Base-by-base conservation (phyloP, 2,329 filamentous ascomycete genomes). In the Aureobasidium musti region DNA sequence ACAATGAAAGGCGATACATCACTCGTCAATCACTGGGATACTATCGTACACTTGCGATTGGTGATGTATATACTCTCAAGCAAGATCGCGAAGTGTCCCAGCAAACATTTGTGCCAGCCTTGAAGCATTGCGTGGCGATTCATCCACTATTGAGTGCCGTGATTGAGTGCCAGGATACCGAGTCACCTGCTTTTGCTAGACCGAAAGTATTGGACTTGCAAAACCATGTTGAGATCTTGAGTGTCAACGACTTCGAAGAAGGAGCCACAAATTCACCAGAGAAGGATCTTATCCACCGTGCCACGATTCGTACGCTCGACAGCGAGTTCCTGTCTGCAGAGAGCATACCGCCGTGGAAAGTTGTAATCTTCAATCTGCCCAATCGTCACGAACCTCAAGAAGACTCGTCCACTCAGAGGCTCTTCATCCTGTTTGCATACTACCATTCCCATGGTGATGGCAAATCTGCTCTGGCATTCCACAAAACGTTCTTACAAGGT, bases 361-460 rank as follows among this genome's bases (percentile, higher is more conserved):
- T 82, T n/a, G 72, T 77, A 41, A 73, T 81, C 7, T 66, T 77
- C 5, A 75, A 74, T n/a, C 63, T 79, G 1, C 19, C 26, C n/a
- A 14, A 7, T 5, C 13, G 13, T 13, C 28, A n/a, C 8, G 50
- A 65, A 0, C 26, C 49, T 19, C 69, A 33, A 43, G 19, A 33
- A 43, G 19, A 45, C 3, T n/a, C 11, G 4, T n/a, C 7, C 5
- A 21, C 3, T 3, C 41, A 45, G 11, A 70, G 73, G 13, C 73
- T 70, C 68, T 77, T 79, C 49, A 72, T 81, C 10, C 73, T 75
- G 0, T 82, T 82, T 61, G 72, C 75, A 0, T 82, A 73, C 70
- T 82, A 80, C 0, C 82, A 83, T 71, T 71, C 74, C 3, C 72
- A 80, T 2, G 79, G 77, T 7, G 82, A 83, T 67, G 82, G 81